A percentile compares a stretch with the other conserved stretches of the same genome.
Conservation (phyloP, 371 early-diverging fungal species). For the Choanephora cucurbitarum region DNA sequence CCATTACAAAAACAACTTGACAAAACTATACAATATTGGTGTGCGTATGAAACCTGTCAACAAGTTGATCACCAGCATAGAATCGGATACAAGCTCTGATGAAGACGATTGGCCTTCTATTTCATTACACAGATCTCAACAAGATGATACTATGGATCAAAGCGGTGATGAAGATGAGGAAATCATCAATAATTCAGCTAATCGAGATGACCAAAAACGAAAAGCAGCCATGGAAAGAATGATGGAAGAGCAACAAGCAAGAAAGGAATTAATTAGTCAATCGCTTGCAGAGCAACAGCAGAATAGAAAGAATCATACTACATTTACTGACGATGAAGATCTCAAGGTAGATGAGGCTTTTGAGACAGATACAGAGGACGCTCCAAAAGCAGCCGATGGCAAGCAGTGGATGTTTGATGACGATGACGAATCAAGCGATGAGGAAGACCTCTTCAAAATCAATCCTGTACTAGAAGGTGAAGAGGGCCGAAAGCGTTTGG, state of each 20-base stretch:
- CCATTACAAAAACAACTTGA: slow-evolving; percentile 71
- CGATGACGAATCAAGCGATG: slow-evolving; percentile 25
- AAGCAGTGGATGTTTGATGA: slow-evolving; percentile 57
- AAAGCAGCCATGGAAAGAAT: slow-evolving; percentile 37
- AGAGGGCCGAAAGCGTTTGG: slow-evolving; percentile 53
- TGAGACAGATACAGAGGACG: slow-evolving; percentile 16
- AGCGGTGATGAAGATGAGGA: slow-evolving; percentile 1
- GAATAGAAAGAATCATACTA: slow-evolving; percentile 27
- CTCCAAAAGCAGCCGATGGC: slow-evolving; percentile 33
- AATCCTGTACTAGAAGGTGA: slow-evolving; percentile 64
- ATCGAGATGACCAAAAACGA: slow-evolving; percentile 32
- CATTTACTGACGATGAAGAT: slow-evolving; percentile 30
- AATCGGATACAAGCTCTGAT: slow-evolving; percentile 3
- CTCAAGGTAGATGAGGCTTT: slow-evolving; percentile 8
- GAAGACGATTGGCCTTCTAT: slow-evolving; percentile 13
- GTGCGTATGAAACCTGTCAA: slow-evolving; percentile 46
- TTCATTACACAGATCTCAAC: slow-evolving; percentile 5
- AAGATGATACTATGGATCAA: not conserved
- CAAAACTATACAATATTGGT: slow-evolving; percentile 58
- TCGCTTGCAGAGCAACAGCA: slow-evolving; percentile 15
- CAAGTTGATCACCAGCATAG: slow-evolving; percentile 33
- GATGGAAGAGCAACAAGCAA: slow-evolving; percentile 24
- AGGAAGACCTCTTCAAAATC: slow-evolving; percentile 43
- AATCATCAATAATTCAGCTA: not conserved
- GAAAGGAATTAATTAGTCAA: slow-evolving; percentile 28